Percentiles rank a stretch among this genome's conserved stretches.
Conservation (phyloP, 257 asterid genomes). For the Nicotiana attenuata region DNA sequence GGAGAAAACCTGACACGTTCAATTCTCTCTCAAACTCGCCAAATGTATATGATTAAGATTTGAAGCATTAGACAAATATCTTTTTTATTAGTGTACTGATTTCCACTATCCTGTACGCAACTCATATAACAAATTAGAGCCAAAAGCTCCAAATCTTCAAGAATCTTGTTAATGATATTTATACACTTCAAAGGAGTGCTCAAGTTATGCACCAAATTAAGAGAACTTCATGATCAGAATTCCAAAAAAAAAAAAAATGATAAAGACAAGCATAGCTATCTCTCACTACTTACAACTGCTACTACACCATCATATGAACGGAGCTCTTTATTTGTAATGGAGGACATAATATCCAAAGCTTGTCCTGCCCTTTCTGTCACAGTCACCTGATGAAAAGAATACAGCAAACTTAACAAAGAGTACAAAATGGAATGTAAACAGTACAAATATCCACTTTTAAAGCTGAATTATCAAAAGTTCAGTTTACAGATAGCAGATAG, state of each 20-base stretch:
- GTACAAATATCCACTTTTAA: background rate
- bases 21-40: background rate
- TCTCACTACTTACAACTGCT: constrained; percentile 67
- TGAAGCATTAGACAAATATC: background rate
- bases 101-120: background rate
- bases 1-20: background rate
- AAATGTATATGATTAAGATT: background rate
- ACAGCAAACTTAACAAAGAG: background rate
- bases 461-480: background rate
- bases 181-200: background rate
- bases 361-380: constrained; percentile 90
- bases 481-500: background rate
- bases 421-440: background rate
- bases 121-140: background rate
- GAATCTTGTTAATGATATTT: background rate
- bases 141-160: background rate
- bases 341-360: constrained; percentile 72
- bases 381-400: constrained; percentile 47
- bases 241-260: background rate
- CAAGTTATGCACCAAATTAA: background rate
- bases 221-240: background rate
- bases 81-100: background rate
- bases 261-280: constrained; percentile 9
- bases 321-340: constrained; percentile 64
- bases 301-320: constrained; percentile 72